Percentiles rank a stretch among this genome's conserved stretches.
Evolutionary conservation across 768 basidiomycete genomes (phyloP).

Genomic region (Clathrus columnatus): DNA sequence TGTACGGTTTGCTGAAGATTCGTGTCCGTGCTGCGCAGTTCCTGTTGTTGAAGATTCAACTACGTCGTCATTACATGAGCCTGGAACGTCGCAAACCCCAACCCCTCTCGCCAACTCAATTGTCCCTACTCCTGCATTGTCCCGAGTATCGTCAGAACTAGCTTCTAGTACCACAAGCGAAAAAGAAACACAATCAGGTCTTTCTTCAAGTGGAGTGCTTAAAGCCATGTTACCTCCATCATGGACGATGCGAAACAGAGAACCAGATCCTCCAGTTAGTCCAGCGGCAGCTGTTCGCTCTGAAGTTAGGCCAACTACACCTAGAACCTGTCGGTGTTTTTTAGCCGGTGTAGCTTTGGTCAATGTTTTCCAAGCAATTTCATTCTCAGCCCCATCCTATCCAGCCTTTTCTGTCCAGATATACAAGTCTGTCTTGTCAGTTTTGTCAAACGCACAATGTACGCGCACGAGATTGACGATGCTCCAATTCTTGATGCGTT

Average conservation of each 20-base stretch:
- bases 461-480: conserved; percentile 57
- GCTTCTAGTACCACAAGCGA: neutral
- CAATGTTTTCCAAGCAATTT: conserved; percentile 57
- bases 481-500: conserved; percentile 79
- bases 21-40: neutral
- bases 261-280: neutral
- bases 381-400: conserved; percentile 47
- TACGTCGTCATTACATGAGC: neutral
- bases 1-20: neutral
- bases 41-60: neutral
- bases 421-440: conserved; percentile 41
- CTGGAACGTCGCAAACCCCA: neutral
- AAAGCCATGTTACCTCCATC: neutral
- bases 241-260: neutral
- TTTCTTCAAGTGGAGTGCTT: neutral
- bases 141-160: conserved; percentile 6
- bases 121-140: neutral
- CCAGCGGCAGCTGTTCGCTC: neutral
- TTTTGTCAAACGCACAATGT: conserved; percentile 39
- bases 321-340: conserved; percentile 33
- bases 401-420: conserved; percentile 45
- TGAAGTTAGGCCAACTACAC: neutral
- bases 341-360: conserved; percentile 57
- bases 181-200: neutral
- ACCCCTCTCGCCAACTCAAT: neutral